Evolutionary conservation across 371 early-diverging fungal genomes (phyloP).

Genomic region (Lichtheimia corymbifera): DNA sequence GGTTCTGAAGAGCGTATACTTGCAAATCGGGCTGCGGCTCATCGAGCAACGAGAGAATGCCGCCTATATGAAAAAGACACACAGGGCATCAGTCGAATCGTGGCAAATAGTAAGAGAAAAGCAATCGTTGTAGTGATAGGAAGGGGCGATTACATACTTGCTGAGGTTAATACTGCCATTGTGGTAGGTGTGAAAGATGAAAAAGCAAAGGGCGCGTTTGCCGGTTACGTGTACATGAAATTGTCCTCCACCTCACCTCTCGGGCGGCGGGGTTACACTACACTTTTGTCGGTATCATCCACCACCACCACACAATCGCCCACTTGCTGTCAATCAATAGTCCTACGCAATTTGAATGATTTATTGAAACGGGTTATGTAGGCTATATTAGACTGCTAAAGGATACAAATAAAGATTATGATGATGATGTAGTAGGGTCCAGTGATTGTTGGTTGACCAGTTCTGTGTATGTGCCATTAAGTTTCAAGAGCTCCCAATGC

Average conservation of each 20-base stretch:
- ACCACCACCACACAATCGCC: no score
- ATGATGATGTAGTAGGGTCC: neutral
- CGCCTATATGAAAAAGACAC: constrained; percentile 56
- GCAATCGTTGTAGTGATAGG: neutral
- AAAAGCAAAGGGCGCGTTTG: constrained; percentile 3
- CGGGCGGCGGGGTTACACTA: no score
- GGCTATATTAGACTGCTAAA: neutral
- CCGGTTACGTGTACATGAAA: constrained; percentile 5
- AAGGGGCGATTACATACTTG: constrained; percentile 33
- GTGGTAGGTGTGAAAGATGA: neutral
- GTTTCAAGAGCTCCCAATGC: constrained; percentile 57
- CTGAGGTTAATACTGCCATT: constrained; percentile 53
- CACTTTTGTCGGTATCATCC: no score
- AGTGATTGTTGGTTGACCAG: constrained; percentile 37
- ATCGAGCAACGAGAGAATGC: constrained; percentile 90
- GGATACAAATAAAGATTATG: neutral
- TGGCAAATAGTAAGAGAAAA: no score
- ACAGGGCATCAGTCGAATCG: neutral
- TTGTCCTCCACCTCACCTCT: no score
- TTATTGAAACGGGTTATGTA: no score
- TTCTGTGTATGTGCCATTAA: constrained; percentile 48
- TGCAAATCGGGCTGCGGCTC: constrained; percentile 91
- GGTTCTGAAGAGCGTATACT: constrained; percentile 87
- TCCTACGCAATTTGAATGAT: no score
- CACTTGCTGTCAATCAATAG: no score